A percentile compares a stretch with the other conserved stretches of the same genome.
phyloP scores from a whole-genome alignment of 2,329 filamentous ascomycete genomes.

The Aspergillus floridensis region DNA sequence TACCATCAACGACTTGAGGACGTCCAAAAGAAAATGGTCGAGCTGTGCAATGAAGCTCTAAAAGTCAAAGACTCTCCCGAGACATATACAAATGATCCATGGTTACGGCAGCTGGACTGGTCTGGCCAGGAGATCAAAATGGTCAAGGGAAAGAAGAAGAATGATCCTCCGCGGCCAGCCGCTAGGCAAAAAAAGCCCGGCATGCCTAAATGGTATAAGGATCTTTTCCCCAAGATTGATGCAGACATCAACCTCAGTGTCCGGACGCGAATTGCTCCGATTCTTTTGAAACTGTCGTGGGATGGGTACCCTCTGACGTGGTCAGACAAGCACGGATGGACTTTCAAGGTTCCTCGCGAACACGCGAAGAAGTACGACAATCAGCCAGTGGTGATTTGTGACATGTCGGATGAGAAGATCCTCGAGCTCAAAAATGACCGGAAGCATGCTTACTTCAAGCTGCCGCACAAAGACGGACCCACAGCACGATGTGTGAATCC shows the following conservation, averaged over 20 bases:
- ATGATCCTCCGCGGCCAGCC: slow-evolving; percentile 71
- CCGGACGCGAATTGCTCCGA: slow-evolving; percentile 79
- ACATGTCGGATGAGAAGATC: slow-evolving; percentile 73
- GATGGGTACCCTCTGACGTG: slow-evolving; percentile 85
- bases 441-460: slow-evolving; percentile 74
- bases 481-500: slow-evolving; percentile 79
- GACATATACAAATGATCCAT: slow-evolving; percentile 76
- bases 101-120: slow-evolving; percentile 94
- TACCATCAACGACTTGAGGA: slow-evolving; percentile 74
- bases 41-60: slow-evolving; percentile 73
- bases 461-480: slow-evolving; percentile 94
- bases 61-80: slow-evolving; percentile 67
- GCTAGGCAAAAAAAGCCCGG: slow-evolving; percentile 89
- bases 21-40: slow-evolving; percentile 72
- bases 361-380: slow-evolving; percentile 65
- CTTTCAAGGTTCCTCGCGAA: slow-evolving; percentile 69
- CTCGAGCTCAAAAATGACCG: slow-evolving; percentile 63
- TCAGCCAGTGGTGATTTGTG: slow-evolving; percentile 70
- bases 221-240: slow-evolving; percentile 70
- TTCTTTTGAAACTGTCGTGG: slow-evolving; percentile 82
- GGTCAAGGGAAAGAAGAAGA: slow-evolving; percentile 87
- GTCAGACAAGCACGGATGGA: slow-evolving; percentile 93
- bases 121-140: slow-evolving; percentile 87
- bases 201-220: slow-evolving; percentile 95
- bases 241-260: slow-evolving; percentile 73